Conservation (phyloP, 2,329 filamentous ascomycete species). For the Colletotrichum tabaci region DNA sequence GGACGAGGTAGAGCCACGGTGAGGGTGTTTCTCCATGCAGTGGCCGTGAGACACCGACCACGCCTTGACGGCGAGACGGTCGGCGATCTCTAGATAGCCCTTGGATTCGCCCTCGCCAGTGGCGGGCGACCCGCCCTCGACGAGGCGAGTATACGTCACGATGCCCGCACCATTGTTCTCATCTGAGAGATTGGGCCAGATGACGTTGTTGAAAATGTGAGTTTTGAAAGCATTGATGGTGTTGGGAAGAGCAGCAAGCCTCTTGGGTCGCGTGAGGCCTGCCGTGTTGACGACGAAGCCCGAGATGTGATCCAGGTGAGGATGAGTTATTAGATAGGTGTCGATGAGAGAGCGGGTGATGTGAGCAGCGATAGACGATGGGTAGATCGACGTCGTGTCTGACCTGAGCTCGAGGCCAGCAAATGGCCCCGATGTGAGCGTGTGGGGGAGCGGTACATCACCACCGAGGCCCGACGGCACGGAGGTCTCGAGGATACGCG, state of each 20-base stretch:
- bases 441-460: constrained; percentile 63
- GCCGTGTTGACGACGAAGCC: constrained; percentile 96
- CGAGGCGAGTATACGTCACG: constrained; percentile 89
- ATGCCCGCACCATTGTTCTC: constrained; percentile 95
- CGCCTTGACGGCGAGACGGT: constrained; percentile 89
- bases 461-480: constrained; percentile 56
- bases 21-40: constrained; percentile 80
- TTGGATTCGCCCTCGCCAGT: constrained; percentile 84
- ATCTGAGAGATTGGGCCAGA: constrained; percentile 97
- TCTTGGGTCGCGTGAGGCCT: constrained; percentile 85
- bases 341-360: constrained; percentile 86
- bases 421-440: constrained; percentile 80
- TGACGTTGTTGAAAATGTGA: constrained; percentile 97
- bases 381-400: constrained; percentile 65
- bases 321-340: constrained; percentile 93
- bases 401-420: constrained; percentile 81
- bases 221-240: constrained; percentile 94
- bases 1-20: constrained; percentile 66
- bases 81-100: constrained; percentile 90
- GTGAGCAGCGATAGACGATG: constrained; percentile 82
- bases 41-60: constrained; percentile 92
- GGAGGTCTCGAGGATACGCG: constrained; percentile 79
- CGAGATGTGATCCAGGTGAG: constrained; percentile 95
- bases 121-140: constrained; percentile 89
- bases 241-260: constrained; percentile 85